phyloP scores from a whole-genome alignment of 768 basidiomycete species.

The Albatrellus ellisii region DNA sequence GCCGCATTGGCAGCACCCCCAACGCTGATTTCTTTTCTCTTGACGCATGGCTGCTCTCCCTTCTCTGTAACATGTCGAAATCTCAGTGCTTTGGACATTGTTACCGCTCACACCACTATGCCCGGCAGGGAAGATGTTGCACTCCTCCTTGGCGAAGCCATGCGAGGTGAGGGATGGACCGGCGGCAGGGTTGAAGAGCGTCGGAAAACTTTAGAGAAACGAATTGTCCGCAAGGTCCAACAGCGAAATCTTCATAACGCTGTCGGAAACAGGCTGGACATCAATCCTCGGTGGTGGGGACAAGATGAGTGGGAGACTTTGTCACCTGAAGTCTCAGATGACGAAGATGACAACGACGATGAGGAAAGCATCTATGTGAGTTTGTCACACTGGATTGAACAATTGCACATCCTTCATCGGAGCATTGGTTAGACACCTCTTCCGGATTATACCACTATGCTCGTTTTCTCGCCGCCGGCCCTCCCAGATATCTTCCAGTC shows the following conservation, averaged over 20 bases:
- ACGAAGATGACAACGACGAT: constrained; percentile 35
- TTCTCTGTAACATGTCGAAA: constrained; percentile 65
- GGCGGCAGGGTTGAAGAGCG: constrained; percentile 65
- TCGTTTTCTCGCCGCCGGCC: constrained; percentile 78
- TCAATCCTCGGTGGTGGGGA: constrained; percentile 57
- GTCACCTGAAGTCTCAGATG: constrained; percentile 24
- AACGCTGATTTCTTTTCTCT: constrained; percentile 81
- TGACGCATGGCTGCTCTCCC: constrained; percentile 85
- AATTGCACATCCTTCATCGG: neutral
- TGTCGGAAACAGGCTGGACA: constrained; percentile 41
- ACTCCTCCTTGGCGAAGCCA: constrained; percentile 77
- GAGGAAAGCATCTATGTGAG: constrained; percentile 21
- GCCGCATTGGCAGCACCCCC: constrained; percentile 83
- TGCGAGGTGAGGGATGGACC: constrained; percentile 76
- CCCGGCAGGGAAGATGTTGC: constrained; percentile 80
- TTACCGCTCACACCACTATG: constrained; percentile 70
- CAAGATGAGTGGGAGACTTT: constrained; percentile 24
- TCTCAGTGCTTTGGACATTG: constrained; percentile 79
- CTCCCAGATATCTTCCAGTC: constrained; percentile 72
- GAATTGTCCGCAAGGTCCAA: constrained; percentile 36
- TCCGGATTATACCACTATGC: constrained; percentile 74
- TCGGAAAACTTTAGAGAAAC: constrained; percentile 45
- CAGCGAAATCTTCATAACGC: constrained; percentile 44
- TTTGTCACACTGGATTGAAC: neutral
- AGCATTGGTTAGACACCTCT: constrained; percentile 45